These are phyloP conservation scores for Croton setiger DNA, from an alignment of 441 rosid species.

Conservation along the genomic window DNA sequence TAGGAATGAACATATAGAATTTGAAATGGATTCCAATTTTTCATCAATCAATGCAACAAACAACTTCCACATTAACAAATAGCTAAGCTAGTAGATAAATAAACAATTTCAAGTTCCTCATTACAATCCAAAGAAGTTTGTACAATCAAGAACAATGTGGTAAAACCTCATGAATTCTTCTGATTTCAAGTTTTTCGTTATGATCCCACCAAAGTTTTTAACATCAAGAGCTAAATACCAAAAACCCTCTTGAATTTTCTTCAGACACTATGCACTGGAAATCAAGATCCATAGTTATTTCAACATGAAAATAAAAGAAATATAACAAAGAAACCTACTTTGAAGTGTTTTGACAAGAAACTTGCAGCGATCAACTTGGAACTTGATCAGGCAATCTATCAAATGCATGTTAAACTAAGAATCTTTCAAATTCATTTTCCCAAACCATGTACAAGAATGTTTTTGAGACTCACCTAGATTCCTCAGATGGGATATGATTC, in stretches of 20 bases:
- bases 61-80: not conserved
- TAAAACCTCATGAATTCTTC: not conserved
- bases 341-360: constrained; percentile 25
- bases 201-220: not conserved
- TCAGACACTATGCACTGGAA: not conserved
- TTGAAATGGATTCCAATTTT: not conserved
- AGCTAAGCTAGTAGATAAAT: not conserved
- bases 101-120: not conserved
- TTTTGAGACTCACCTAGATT: constrained; percentile 72
- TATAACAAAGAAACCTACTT: constrained; percentile 19
- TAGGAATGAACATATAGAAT: not conserved
- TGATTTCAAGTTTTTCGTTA: not conserved
- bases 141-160: not conserved
- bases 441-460: not conserved
- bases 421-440: constrained; percentile 16
- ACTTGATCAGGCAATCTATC: constrained; percentile 28
- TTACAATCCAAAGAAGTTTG: not conserved
- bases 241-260: not conserved
- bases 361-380: constrained; percentile 20
- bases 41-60: too few species aligned
- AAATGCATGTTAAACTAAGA: constrained; percentile 21
- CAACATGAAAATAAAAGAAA: constrained; percentile 2
- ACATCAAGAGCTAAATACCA: not conserved
- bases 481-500: constrained; percentile 74
- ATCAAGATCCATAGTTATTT: constrained; percentile 5